Evolutionary conservation across 768 basidiomycete genomes (phyloP).

Genomic region (Suillus ampliporus): DNA sequence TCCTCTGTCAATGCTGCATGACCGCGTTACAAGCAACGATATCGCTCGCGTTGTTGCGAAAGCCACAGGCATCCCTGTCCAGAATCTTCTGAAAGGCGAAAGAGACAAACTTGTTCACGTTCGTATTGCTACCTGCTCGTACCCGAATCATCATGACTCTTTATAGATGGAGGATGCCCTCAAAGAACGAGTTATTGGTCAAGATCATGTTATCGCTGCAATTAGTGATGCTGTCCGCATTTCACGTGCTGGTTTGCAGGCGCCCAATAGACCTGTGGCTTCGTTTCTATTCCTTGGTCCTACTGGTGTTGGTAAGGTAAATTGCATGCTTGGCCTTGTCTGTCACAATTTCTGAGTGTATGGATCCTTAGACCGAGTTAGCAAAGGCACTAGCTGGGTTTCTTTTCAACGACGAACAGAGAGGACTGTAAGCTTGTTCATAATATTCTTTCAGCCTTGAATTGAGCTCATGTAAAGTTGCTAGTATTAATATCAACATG

Average conservation of each 20-base stretch:
- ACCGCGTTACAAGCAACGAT: slow-evolving; percentile 87
- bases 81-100: slow-evolving; percentile 88
- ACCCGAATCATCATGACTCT: slow-evolving; percentile 3
- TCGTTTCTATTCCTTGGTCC: slow-evolving; percentile 93
- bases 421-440: slow-evolving; percentile 69
- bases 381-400: slow-evolving; percentile 89
- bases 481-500: slow-evolving; percentile 91
- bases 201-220: slow-evolving; percentile 85
- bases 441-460: neutral
- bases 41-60: slow-evolving; percentile 89
- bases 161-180: slow-evolving; percentile 86
- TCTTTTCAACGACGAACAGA: slow-evolving; percentile 87
- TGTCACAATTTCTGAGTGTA: slow-evolving; percentile 10
- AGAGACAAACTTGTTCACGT: slow-evolving; percentile 89
- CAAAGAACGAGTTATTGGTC: slow-evolving; percentile 80
- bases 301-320: slow-evolving; percentile 84
- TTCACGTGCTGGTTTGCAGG: slow-evolving; percentile 89
- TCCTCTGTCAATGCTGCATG: slow-evolving; percentile 74
- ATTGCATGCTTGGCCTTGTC: slow-evolving; percentile 5
- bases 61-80: slow-evolving; percentile 89
- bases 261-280: slow-evolving; percentile 88
- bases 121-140: slow-evolving; percentile 33
- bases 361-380: slow-evolving; percentile 70
- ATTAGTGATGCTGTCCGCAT: slow-evolving; percentile 92
- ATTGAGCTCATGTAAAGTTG: slow-evolving; percentile 4